Conservation (phyloP, 768 basidiomycete genomes). For the Pisolithus marmoratus region DNA sequence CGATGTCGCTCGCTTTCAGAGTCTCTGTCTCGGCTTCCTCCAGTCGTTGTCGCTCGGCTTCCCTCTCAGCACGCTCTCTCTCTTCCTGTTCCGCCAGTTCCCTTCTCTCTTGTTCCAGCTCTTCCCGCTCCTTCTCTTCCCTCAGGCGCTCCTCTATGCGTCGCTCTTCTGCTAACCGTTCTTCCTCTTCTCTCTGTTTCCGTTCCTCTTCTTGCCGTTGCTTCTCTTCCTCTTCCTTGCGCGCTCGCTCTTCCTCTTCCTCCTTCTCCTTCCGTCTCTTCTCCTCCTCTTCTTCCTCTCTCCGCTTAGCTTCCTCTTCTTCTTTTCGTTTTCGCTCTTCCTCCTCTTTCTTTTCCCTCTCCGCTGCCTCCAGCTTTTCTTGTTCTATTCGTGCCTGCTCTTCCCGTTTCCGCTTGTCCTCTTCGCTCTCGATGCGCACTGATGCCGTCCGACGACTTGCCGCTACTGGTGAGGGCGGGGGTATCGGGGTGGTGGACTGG, state of each 20-base stretch:
- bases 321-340: slow-evolving; percentile 35
- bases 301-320: slow-evolving; percentile 33
- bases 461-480: slow-evolving; percentile 30
- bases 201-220: slow-evolving; percentile 32
- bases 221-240: slow-evolving; percentile 36
- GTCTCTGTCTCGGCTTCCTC: slow-evolving; percentile 22
- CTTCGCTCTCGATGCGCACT: slow-evolving; percentile 62
- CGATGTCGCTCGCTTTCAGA: slow-evolving; percentile 25
- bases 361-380: slow-evolving; percentile 34
- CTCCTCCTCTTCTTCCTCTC: slow-evolving; percentile 39
- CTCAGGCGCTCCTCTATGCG: slow-evolving; percentile 27
- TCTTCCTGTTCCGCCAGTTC: slow-evolving; percentile 29
- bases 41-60: slow-evolving; percentile 19
- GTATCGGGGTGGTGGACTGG: slow-evolving; percentile 35
- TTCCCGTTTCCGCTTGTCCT: slow-evolving; percentile 45
- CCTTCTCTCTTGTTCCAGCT: slow-evolving; percentile 27
- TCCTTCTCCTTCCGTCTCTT: slow-evolving; percentile 29
- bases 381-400: slow-evolving; percentile 39
- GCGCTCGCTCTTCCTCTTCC: slow-evolving; percentile 34
- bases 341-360: slow-evolving; percentile 31
- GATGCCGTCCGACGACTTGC: slow-evolving; percentile 24
- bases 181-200: slow-evolving; percentile 24
- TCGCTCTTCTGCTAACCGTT: slow-evolving; percentile 26
- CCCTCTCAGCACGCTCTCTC: slow-evolving; percentile 26
- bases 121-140: slow-evolving; percentile 38